A percentile compares a stretch with the other conserved stretches of the same genome.
phyloP scores from a whole-genome alignment of 2,329 filamentous ascomycete species.

The Pseudogymnoascus sp. region DNA sequence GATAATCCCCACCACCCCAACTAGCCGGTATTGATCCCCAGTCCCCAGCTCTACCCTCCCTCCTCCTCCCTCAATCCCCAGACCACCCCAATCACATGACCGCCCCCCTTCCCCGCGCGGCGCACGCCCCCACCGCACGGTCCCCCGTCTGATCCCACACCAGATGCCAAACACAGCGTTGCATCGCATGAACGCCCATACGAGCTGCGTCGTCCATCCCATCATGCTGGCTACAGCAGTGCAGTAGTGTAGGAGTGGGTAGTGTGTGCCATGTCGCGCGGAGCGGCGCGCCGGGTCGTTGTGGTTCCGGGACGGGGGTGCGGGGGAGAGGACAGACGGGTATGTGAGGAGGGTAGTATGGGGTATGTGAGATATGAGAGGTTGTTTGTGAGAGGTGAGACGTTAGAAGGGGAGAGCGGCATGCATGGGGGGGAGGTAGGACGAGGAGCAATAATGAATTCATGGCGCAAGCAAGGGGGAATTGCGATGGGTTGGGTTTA shows the following conservation, averaged over 20 bases:
- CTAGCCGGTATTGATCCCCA: too few species aligned
- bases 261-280: not conserved
- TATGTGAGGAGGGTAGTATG: not conserved
- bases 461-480: not conserved
- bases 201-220: not conserved
- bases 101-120: not conserved
- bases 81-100: not conserved
- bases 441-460: not conserved
- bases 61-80: not conserved
- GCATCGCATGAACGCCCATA: slow-evolving; percentile 4
- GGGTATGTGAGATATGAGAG: not conserved
- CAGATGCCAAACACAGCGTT: not conserved
- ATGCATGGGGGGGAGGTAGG: not conserved
- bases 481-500: not conserved
- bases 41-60: too few species aligned
- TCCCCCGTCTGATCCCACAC: not conserved
- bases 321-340: not conserved
- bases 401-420: not conserved
- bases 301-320: not conserved
- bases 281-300: not conserved
- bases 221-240: not conserved
- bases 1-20: too few species aligned
- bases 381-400: not conserved
- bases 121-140: not conserved
- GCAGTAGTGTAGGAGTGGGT: too few species aligned